Evolutionary conservation across 1,139 yeast species (phyloP), one percentile per base, ranked within the genome.

Genomic region (Ogataea hybrid): DNA sequence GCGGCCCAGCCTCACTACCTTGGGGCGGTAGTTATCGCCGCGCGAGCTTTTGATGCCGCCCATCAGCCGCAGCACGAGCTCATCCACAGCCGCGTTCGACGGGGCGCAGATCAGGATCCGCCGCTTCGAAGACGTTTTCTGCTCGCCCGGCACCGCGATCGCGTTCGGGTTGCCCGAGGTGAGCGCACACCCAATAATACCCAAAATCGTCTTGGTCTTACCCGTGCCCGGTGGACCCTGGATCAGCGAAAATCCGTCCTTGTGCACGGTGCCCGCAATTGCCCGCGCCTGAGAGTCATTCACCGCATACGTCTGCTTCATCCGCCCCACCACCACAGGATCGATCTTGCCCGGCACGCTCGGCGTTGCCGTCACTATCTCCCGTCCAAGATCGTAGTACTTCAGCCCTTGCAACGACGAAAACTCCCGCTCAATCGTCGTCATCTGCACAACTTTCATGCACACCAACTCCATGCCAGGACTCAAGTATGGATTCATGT

Each of bases 151-250:
- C 3, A 66, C 56, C 1, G 58, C 53, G 11, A 76, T 71, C 0
- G 63, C 35, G 52, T 37, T 67, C 52, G 36, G 59, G 57, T 44
- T 59, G 53, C 37, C 47, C 15, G 58, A 52, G 0, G 83, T 71
- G 44, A 90, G 64, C 44, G 82, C 77, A 43, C 87, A 80, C 0
- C 97, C 97, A 32, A 92, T 79, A 42, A 92, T 83, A 20, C 97
- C 97, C 32, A 94, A 64, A 67, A 94, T 92, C 0, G 99, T 94
- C 59, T 92, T 94, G 1, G 99, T 94, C 62, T 94, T 94, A 69
- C 98, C 98, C 0, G 98, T 92, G 65, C 97, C 97, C 0, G 97
- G 97, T 1, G 97, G 97, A 46, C 98, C 99, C 66, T 92, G 98
- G 61, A 92, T 89, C 39, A 92, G 70, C 0, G 95, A 84, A 59